A percentile compares a stretch with the other conserved stretches of the same genome.
Evolutionary conservation across 352 stramenopile species (phyloP).

Genomic region (Pythium vanterpoolii): DNA sequence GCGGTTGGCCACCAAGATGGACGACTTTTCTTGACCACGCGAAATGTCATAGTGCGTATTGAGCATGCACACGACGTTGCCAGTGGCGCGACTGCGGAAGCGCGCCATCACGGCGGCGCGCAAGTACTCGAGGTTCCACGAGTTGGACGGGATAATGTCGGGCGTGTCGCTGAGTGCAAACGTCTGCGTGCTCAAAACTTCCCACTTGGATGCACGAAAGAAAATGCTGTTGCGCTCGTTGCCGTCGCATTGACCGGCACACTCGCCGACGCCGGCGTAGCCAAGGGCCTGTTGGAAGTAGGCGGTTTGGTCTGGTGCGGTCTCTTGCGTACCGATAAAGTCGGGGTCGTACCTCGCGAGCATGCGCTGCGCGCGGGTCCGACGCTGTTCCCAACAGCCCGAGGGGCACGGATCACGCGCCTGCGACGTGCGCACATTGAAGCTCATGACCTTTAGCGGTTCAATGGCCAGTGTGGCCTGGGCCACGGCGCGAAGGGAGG

Average conservation of each 20-base stretch:
- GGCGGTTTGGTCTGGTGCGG: slow-evolving; percentile 59
- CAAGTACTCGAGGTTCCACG: slow-evolving; percentile 72
- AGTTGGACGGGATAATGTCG: slow-evolving; percentile 38
- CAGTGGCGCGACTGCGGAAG: slow-evolving; percentile 57
- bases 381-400: slow-evolving; percentile 73
- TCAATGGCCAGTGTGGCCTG: slow-evolving; percentile 1
- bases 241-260: slow-evolving; percentile 45
- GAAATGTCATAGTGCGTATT: slow-evolving; percentile 87
- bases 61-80: slow-evolving; percentile 61
- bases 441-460: slow-evolving; percentile 50
- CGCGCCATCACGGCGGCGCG: slow-evolving; percentile 68
- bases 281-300: slow-evolving; percentile 43
- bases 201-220: slow-evolving; percentile 40
- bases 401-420: slow-evolving; percentile 44
- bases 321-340: slow-evolving; percentile 82
- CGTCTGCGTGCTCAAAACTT: slow-evolving; percentile 37
- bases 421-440: slow-evolving; percentile 76
- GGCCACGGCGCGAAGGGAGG: not conserved
- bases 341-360: slow-evolving; percentile 53
- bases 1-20: slow-evolving; percentile 56
- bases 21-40: slow-evolving; percentile 64
- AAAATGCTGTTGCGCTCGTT: slow-evolving; percentile 77
- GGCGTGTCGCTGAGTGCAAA: slow-evolving; percentile 73
- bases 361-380: slow-evolving; percentile 54
- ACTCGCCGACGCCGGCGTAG: slow-evolving; percentile 53